phyloP scores from a whole-genome alignment of 371 early-diverging fungal genomes.

The Capniomyces stellatus region DNA sequence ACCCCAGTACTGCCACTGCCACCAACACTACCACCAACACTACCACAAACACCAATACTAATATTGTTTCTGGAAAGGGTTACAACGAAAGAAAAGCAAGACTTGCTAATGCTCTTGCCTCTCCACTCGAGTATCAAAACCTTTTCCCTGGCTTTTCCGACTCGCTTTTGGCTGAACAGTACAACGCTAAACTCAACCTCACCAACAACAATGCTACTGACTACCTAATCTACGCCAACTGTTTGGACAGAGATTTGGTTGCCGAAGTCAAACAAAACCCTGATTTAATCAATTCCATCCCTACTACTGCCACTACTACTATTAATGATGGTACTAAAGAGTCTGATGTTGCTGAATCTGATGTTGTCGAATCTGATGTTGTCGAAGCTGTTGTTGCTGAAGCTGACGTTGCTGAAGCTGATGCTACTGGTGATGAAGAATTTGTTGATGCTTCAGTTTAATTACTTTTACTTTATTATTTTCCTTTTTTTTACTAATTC shows the following conservation, averaged over 20 bases:
- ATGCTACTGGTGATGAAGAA: not conserved
- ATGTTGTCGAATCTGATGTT: not conserved
- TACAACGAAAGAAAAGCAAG: not conserved
- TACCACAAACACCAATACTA: slow-evolving; percentile 58
- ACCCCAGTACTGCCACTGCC: slow-evolving; percentile 49
- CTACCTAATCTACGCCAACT: not conserved
- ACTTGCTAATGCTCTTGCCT: slow-evolving; percentile 65
- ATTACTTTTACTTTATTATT: too few relatives aligned
- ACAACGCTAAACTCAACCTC: not conserved
- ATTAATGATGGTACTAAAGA: too few relatives aligned
- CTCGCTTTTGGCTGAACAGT: slow-evolving; percentile 2
- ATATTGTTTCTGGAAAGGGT: slow-evolving; percentile 44
- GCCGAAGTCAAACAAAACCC: not conserved
- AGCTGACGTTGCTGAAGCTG: not conserved
- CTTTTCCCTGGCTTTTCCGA: slow-evolving; percentile 59
- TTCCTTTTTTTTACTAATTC: too few relatives aligned
- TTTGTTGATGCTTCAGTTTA: too few relatives aligned
- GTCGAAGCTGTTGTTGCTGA: not conserved
- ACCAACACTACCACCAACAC: slow-evolving; percentile 85
- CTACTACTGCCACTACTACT: too few relatives aligned
- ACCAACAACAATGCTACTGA: not conserved
- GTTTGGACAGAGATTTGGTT: slow-evolving; percentile 1
- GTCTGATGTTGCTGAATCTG: not conserved
- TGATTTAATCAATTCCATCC: too few relatives aligned
- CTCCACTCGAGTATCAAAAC: slow-evolving; percentile 60